A percentile compares a stretch with the other conserved stretches of the same genome.
phyloP scores from a whole-genome alignment of 2,329 filamentous ascomycete species.

The Pseudocercospora vitis region DNA sequence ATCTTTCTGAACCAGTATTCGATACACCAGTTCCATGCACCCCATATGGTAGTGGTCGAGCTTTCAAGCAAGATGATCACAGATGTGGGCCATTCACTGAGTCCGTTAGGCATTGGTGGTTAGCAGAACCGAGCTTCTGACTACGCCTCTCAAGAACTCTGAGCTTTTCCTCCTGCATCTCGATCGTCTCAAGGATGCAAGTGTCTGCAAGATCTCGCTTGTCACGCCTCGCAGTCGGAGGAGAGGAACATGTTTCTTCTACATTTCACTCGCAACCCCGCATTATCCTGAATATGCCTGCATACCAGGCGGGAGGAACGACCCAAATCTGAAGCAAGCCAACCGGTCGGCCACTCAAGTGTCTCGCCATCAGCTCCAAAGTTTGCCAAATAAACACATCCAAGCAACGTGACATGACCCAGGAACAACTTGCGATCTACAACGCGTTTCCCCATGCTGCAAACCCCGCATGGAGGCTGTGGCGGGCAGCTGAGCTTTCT shows the following conservation, averaged over 20 bases:
- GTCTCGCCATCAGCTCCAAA: slow-evolving; percentile 4
- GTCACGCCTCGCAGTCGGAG: slow-evolving; percentile 18
- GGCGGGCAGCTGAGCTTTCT: slow-evolving; percentile 16
- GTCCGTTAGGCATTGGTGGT: too few species aligned
- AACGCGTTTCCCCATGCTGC: slow-evolving; percentile 18
- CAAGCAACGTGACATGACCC: slow-evolving; percentile 12
- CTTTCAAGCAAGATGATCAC: too few species aligned
- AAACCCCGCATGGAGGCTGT: slow-evolving; percentile 17
- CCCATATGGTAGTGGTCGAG: too few species aligned
- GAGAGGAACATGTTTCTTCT: slow-evolving; percentile 14
- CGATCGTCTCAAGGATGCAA: background rate
- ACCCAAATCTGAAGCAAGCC: background rate
- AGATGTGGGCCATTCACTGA: too few species aligned
- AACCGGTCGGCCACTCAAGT: background rate
- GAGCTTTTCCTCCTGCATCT: background rate
- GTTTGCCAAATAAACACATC: background rate
- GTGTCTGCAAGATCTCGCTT: slow-evolving; percentile 5
- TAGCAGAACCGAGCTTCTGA: too few species aligned
- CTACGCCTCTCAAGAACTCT: too few species aligned
- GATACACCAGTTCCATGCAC: too few species aligned
- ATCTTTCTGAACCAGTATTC: too few species aligned
- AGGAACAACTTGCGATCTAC: slow-evolving; percentile 20
- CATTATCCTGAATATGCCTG: slow-evolving; percentile 10
- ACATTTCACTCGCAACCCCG: slow-evolving; percentile 12
- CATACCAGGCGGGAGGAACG: slow-evolving; percentile 2